Evolutionary conservation across 2,329 filamentous ascomycete genomes (phyloP).

Genomic region (Exophiala alcalophila): DNA sequence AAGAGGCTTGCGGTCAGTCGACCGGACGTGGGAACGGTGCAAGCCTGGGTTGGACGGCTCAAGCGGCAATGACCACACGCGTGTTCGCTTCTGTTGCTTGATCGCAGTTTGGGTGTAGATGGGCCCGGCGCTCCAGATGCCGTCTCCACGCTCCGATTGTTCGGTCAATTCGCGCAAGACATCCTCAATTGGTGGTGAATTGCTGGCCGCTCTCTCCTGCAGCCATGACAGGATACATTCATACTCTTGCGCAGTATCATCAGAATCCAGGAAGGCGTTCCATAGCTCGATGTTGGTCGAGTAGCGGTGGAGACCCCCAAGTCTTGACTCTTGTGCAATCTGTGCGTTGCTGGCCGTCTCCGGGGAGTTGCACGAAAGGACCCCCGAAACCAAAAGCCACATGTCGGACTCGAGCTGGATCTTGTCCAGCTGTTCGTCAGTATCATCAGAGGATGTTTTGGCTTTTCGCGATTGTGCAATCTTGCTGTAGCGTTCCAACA

Average conservation of each 20-base stretch:
- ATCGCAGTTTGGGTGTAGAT: conserved; percentile 86
- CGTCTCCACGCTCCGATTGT: conserved; percentile 69
- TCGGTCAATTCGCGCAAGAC: conserved; percentile 73
- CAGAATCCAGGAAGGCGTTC: conserved; percentile 70
- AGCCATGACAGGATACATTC: conserved; percentile 82
- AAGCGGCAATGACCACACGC: conserved; percentile 63
- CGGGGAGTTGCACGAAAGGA: conserved; percentile 68
- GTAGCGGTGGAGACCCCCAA: conserved; percentile 52
- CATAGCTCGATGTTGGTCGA: conserved; percentile 62
- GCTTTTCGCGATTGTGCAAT: conserved; percentile 49
- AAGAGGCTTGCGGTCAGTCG: conserved; percentile 52
- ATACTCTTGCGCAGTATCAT: conserved; percentile 73
- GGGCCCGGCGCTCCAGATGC: conserved; percentile 84
- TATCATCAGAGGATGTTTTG: conserved; percentile 27
- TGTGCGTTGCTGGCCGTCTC: conserved; percentile 40
- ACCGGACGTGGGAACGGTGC: conserved; percentile 53
- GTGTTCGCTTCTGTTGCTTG: conserved; percentile 81
- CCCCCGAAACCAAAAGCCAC: conserved; percentile 64
- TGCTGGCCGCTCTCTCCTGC: conserved; percentile 66
- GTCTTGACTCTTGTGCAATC: conserved; percentile 40
- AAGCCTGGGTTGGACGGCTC: conserved; percentile 59
- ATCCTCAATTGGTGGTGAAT: conserved; percentile 66
- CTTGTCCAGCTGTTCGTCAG: conserved; percentile 51
- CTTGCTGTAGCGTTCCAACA: conserved; percentile 63
- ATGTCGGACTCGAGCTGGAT: conserved; percentile 84